Conservation (phyloP, 2,329 filamentous ascomycete species). For the Malbranchea zuffiana region DNA sequence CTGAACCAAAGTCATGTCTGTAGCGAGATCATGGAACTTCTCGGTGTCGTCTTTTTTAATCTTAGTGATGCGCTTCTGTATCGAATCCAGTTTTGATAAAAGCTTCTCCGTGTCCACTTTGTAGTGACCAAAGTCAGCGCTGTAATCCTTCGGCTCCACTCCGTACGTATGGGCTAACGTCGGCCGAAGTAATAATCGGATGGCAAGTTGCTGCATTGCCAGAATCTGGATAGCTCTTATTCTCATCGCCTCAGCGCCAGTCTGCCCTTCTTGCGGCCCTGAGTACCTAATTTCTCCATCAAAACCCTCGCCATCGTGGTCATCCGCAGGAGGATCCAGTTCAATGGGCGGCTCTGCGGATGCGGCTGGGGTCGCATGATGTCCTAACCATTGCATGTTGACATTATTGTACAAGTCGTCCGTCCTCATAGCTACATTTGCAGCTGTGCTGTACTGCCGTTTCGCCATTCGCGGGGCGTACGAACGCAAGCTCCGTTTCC, state of each 20-base stretch:
- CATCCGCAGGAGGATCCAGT: too few relatives aligned
- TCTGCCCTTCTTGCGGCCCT: too few relatives aligned
- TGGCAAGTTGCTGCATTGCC: conserved; percentile 30
- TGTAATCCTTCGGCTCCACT: conserved; percentile 25
- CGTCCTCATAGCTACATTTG: conserved; percentile 13
- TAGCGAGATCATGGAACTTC: conserved; percentile 25
- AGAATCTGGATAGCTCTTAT: conserved; percentile 31
- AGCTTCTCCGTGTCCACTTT: conserved; percentile 24
- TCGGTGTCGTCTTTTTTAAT: conserved; percentile 21
- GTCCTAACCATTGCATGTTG: too few relatives aligned
- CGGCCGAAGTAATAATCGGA: conserved; percentile 30
- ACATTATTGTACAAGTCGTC: too few relatives aligned
- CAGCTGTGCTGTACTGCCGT: conserved; percentile 18
- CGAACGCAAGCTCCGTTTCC: conserved; percentile 15
- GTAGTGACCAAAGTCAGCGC: conserved; percentile 21
- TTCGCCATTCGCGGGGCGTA: background rate
- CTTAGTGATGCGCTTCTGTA: conserved; percentile 23
- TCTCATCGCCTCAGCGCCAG: conserved; percentile 19
- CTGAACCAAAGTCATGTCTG: conserved; percentile 19
- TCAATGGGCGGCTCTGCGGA: too few relatives aligned
- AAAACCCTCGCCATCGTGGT: too few relatives aligned
- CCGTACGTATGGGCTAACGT: conserved; percentile 30
- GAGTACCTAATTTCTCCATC: too few relatives aligned
- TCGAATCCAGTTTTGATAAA: conserved; percentile 25
- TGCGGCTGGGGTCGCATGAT: too few relatives aligned